These are phyloP conservation scores for Tephrocybe sp. DNA, from an alignment of 768 basidiomycete genomes.

Conservation along the genomic window DNA sequence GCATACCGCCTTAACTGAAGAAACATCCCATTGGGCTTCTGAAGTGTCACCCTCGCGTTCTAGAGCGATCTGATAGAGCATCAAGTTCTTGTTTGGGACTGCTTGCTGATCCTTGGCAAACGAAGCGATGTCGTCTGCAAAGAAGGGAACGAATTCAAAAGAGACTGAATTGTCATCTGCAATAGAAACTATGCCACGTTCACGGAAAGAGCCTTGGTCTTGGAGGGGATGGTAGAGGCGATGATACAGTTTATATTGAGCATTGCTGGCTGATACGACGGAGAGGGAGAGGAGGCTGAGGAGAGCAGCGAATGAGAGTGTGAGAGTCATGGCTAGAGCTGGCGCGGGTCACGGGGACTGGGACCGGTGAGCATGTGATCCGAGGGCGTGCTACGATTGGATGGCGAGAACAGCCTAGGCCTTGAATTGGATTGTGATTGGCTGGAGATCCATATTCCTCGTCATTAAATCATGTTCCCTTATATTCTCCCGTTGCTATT, in stretches of 20 bases:
- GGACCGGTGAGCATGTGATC: conserved; percentile 8
- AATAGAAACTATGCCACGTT: conserved; percentile 40
- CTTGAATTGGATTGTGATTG: conserved; percentile 19
- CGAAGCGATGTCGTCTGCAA: conserved; percentile 43
- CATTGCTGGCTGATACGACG: conserved; percentile 8
- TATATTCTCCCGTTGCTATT: conserved; percentile 7
- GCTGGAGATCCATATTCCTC: conserved; percentile 17
- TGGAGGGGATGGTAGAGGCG: conserved; percentile 49
- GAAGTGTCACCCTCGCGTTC: conserved; percentile 38
- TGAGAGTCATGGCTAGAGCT: conserved; percentile 3
- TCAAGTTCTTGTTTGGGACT: conserved; percentile 32
- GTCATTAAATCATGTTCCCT: conserved; percentile 12
- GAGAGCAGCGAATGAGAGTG: not conserved
- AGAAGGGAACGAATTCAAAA: conserved; percentile 38
- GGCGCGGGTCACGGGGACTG: conserved; percentile 6
- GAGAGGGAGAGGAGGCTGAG: conserved; percentile 12
- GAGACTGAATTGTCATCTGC: conserved; percentile 29
- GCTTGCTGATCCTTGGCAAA: conserved; percentile 38
- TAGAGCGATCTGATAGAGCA: conserved; percentile 74
- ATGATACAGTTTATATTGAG: conserved; percentile 40
- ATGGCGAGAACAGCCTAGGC: conserved; percentile 13
- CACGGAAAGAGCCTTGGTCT: conserved; percentile 33
- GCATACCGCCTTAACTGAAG: conserved; percentile 60
- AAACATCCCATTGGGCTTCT: conserved; percentile 51
- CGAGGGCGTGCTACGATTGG: conserved; percentile 12